These are phyloP conservation scores for Backusella westeae DNA, from an alignment of 192 early-diverging fungal genomes.

Conservation along the genomic window DNA sequence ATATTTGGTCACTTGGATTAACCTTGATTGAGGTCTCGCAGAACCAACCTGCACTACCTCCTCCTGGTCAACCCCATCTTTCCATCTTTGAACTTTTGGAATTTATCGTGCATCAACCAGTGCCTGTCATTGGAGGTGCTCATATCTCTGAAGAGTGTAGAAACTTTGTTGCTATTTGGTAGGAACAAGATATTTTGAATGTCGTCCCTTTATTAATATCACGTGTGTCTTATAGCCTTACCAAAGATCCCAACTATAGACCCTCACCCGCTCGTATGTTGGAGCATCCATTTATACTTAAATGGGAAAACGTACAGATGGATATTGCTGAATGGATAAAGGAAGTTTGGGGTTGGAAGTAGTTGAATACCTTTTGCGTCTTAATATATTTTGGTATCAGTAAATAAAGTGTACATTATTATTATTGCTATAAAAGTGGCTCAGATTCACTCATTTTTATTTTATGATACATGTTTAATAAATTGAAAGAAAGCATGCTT, in stretches of 20 bases:
- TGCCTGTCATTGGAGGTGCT: conserved; percentile 62
- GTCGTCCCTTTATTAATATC: neutral
- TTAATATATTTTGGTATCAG: neutral
- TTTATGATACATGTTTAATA: no score
- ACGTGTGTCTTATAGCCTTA: conserved; percentile 45
- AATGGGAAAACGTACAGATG: conserved; percentile 54
- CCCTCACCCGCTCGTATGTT: conserved; percentile 70
- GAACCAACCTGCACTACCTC: conserved; percentile 90
- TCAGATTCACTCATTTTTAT: no score
- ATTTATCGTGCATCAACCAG: conserved; percentile 88
- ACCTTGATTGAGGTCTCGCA: conserved; percentile 92
- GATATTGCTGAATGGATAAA: conserved; percentile 51
- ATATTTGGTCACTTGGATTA: conserved; percentile 95
- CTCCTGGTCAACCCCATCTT: conserved; percentile 51
- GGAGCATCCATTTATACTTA: conserved; percentile 67
- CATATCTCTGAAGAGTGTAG: conserved; percentile 56
- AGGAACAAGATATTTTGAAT: no score
- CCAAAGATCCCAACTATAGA: conserved; percentile 67
- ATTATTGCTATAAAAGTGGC: no score
- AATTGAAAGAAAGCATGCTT: no score
- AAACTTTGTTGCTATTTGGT: conserved; percentile 75
- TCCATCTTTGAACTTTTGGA: conserved; percentile 92
- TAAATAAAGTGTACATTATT: no score
- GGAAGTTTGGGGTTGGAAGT: conserved; percentile 40
- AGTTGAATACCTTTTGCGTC: neutral